Conservation (phyloP, 495 filamentous ascomycete genomes). For the Aspergillus cavernicola region DNA sequence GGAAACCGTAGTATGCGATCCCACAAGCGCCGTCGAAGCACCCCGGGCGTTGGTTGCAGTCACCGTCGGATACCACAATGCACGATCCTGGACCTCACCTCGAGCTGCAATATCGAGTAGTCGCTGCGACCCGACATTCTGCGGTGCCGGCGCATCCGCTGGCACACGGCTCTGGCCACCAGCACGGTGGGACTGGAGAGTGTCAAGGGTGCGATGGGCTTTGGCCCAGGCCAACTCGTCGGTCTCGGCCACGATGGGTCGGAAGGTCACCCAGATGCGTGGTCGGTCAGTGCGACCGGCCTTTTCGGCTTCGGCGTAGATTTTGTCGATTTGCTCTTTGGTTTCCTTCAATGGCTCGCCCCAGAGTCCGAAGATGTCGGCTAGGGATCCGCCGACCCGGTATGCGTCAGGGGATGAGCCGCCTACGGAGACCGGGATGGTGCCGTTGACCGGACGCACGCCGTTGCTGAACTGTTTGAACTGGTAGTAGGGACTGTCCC, state of each 20-base stretch:
- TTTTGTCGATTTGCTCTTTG: slow-evolving; percentile 50
- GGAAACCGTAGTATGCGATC: slow-evolving; percentile 43
- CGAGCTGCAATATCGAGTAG: slow-evolving; percentile 48
- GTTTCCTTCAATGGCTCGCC: slow-evolving; percentile 55
- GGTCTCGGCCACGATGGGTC: slow-evolving; percentile 51
- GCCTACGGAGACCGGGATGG: slow-evolving; percentile 50
- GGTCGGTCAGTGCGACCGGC: slow-evolving; percentile 44
- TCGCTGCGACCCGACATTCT: slow-evolving; percentile 52
- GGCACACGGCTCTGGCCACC: slow-evolving; percentile 28
- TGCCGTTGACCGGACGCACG: slow-evolving; percentile 45
- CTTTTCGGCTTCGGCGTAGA: slow-evolving; percentile 46
- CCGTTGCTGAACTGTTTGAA: slow-evolving; percentile 51
- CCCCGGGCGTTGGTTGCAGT: slow-evolving; percentile 52
- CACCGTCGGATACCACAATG: slow-evolving; percentile 54
- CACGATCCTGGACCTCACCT: slow-evolving; percentile 54
- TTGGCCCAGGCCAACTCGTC: slow-evolving; percentile 53
- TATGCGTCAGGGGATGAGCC: slow-evolving; percentile 52
- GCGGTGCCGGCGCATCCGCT: slow-evolving; percentile 33
- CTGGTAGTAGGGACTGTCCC: slow-evolving; percentile 47
- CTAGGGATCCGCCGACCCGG: slow-evolving; percentile 47
- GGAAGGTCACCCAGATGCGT: slow-evolving; percentile 55
- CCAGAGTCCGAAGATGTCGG: slow-evolving; percentile 55
- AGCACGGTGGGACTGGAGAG: slow-evolving; percentile 30
- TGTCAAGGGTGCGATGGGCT: slow-evolving; percentile 45
- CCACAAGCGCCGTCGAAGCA: slow-evolving; percentile 53